A percentile compares a stretch with the other conserved stretches of the same genome.
These are phyloP conservation scores for Paramecium primaurelia DNA, from an alignment of 73 alveolate species.

Conservation along the genomic window DNA sequence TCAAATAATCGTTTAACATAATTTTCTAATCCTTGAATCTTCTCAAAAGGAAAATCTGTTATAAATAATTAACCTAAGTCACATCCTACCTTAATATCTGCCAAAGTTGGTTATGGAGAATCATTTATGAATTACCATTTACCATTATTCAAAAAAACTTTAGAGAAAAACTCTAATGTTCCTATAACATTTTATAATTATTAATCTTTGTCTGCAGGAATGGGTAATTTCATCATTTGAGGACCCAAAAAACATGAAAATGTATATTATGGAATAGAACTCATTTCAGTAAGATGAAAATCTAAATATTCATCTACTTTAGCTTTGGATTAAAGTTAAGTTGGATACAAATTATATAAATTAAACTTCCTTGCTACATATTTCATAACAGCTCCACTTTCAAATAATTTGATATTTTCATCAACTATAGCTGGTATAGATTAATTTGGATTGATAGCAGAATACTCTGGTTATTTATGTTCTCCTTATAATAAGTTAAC, in stretches of 20 bases:
- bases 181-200: neutral
- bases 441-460: neutral
- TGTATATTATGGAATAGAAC: neutral
- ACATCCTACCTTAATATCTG: neutral
- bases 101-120: neutral
- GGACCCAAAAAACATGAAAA: neutral
- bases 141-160: neutral
- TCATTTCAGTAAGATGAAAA: conserved; percentile 1
- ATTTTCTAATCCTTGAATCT: neutral
- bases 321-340: neutral
- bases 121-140: neutral
- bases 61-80: neutral
- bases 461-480: neutral
- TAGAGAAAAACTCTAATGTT: neutral
- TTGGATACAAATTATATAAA: neutral
- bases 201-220: neutral
- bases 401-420: neutral
- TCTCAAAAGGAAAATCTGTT: neutral
- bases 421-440: neutral
- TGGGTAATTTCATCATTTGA: neutral
- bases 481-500: neutral
- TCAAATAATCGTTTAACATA: neutral
- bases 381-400: neutral
- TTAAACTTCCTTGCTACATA: neutral
- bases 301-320: neutral